phyloP scores from a whole-genome alignment of 192 early-diverging fungal genomes.

The Chytriomyces sp. region DNA sequence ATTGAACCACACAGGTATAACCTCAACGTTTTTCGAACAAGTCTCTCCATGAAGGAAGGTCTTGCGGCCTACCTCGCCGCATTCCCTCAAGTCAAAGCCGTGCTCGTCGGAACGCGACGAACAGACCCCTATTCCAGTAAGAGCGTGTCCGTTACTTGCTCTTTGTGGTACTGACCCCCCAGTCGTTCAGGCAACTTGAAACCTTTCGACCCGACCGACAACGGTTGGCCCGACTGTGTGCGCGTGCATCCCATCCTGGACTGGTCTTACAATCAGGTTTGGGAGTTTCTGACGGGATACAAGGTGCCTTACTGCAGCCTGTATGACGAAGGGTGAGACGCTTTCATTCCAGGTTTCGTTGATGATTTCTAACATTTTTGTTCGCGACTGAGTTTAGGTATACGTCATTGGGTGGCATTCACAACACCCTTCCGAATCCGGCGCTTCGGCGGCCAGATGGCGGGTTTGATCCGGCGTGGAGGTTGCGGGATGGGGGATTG shows the following conservation, averaged over 20 bases:
- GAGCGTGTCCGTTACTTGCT: neutral
- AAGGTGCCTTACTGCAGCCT: conserved; percentile 82
- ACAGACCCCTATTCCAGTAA: conserved; percentile 55
- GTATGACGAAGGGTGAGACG: conserved; percentile 80
- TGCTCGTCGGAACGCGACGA: conserved; percentile 74
- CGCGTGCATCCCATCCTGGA: conserved; percentile 91
- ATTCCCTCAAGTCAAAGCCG: conserved; percentile 62
- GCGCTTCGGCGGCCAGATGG: conserved; percentile 54
- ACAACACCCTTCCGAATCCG: conserved; percentile 86
- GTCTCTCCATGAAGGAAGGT: conserved; percentile 76
- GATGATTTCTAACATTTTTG: neutral
- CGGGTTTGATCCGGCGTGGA: conserved; percentile 68
- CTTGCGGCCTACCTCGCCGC: conserved; percentile 69
- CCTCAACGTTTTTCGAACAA: conserved; percentile 65
- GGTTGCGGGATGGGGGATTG: conserved; percentile 56
- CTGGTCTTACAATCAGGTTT: conserved; percentile 85
- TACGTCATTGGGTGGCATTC: conserved; percentile 85
- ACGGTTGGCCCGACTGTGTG: conserved; percentile 89
- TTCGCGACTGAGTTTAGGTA: conserved; percentile 56
- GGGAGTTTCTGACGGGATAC: conserved; percentile 69
- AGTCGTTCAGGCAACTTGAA: conserved; percentile 35
- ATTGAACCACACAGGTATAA: conserved; percentile 58
- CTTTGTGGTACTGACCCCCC: conserved; percentile 15
- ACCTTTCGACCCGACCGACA: conserved; percentile 67
- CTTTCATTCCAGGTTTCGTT: neutral